Evolutionary conservation across 2,329 filamentous ascomycete genomes (phyloP), one percentile per base, ranked within the genome.

Genomic region (Sphaerulina populicola): DNA sequence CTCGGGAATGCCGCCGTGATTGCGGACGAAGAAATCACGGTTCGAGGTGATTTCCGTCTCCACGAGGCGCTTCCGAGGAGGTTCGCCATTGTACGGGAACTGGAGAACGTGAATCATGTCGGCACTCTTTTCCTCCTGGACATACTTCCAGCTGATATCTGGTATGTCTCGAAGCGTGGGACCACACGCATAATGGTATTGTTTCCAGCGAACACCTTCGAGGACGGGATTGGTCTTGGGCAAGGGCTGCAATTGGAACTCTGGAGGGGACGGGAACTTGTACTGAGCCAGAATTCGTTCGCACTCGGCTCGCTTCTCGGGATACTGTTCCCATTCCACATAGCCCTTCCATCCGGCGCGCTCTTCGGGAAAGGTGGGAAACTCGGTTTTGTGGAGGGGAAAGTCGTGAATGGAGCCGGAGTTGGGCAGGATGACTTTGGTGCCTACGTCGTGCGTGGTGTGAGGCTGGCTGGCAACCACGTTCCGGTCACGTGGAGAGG

Each of bases 281-380:
- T 80, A 76, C 45, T 68, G 69, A 21, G 68, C 68, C 11, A 83
- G 62, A 43, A 83, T 76, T 49, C 78, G 72, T 42, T 76, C 73
- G 0, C 79, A 82, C 41, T 75, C 69, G 23, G 72, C 73, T 60
- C 83, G 83, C 66, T 85, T 86, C 43, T 84, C 80, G 0, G 83
- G 82, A 48, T 85, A 83, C 10, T 79, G 74, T 62, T 85, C 82
- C 82, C 82, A 85, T 60, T 85, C 82, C 5, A 87, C 72, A 54
- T 84, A 86, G 6, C 78, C 71, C 56, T 67, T 69, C 71, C 72
- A 74, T 2, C 71, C 71, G 33, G 64, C 55, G 8, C 62, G 58
- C 52, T 74, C 72, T 42, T 69, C 63, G 3, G 61, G 54, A 46
- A 73, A 74, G 29, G 68, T 60, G 44, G 75, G 71, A 14, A 51